These are phyloP conservation scores for Trypanosoma lewisi DNA, from an alignment of 208 protist genomes.

Conservation along the genomic window DNA sequence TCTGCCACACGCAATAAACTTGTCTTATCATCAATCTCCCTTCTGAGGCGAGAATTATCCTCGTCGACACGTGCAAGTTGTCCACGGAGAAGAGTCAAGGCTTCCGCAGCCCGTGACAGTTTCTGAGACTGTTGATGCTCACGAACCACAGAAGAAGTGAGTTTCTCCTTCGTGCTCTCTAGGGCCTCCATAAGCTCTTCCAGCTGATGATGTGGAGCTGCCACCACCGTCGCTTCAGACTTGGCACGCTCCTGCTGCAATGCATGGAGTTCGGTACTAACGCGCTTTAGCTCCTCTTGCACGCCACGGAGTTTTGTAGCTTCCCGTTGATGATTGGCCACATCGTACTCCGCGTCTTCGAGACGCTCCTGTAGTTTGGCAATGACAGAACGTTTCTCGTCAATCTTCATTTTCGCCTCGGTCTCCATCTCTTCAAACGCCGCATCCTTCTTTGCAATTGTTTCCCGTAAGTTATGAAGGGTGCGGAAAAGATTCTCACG, in stretches of 20 bases:
- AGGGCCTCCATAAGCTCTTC: constrained; percentile 36
- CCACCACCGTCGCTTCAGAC: background rate
- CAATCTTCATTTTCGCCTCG: constrained; percentile 71
- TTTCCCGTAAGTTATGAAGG: constrained; percentile 59
- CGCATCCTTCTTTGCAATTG: constrained; percentile 56
- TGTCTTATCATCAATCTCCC: constrained; percentile 27
- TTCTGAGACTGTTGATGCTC: constrained; percentile 24
- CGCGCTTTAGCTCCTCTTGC: constrained; percentile 15
- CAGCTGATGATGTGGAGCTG: constrained; percentile 2
- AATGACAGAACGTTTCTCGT: constrained; percentile 65
- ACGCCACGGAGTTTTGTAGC: constrained; percentile 4
- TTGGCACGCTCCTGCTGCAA: background rate
- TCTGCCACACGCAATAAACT: constrained; percentile 3
- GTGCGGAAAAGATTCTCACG: constrained; percentile 74
- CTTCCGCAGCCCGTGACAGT: constrained; percentile 24
- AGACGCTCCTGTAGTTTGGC: constrained; percentile 48
- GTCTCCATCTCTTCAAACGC: constrained; percentile 55
- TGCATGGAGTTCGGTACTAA: constrained; percentile 5
- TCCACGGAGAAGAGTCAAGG: constrained; percentile 17
- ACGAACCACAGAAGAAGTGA: constrained; percentile 12
- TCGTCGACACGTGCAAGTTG: constrained; percentile 22
- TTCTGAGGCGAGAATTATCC: constrained; percentile 14
- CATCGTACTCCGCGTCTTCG: constrained; percentile 26
- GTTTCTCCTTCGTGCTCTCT: constrained; percentile 20
- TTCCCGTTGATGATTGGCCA: constrained; percentile 11